A percentile compares a stretch with the other conserved stretches of the same genome.
Conservation (phyloP, 192 early-diverging fungal genomes). For the Blastocladiella britannica region DNA sequence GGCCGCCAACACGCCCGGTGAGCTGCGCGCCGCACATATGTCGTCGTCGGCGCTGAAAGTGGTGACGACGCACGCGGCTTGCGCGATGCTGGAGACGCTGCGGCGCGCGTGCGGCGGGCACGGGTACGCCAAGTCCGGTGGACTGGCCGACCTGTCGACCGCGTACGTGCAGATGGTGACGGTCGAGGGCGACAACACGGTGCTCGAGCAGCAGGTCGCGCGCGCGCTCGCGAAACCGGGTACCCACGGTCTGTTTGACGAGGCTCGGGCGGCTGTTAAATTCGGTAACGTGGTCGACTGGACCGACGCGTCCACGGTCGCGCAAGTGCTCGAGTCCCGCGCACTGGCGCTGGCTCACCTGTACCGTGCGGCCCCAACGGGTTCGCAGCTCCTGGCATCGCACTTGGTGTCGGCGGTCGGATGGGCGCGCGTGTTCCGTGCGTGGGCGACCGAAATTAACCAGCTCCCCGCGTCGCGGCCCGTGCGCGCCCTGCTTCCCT, state of each 20-base stretch:
- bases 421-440: background rate
- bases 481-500: background rate
- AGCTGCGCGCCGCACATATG: slow-evolving; percentile 39
- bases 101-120: slow-evolving; percentile 60
- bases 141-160: slow-evolving; percentile 40
- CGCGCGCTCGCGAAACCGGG: background rate
- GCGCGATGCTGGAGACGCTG: slow-evolving; percentile 48
- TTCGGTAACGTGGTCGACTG: background rate
- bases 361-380: background rate
- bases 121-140: slow-evolving; percentile 54
- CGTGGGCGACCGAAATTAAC: background rate
- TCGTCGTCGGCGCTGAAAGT: slow-evolving; percentile 46
- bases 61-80: slow-evolving; percentile 39
- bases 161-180: slow-evolving; percentile 27
- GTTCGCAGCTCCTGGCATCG: background rate
- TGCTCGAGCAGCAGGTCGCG: background rate
- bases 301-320: background rate
- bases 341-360: background rate
- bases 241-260: too few relatives aligned
- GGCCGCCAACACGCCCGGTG: slow-evolving; percentile 41
- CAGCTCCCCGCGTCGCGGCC: background rate
- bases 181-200: background rate
- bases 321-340: background rate
- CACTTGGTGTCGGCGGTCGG: background rate
- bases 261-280: background rate